Evolutionary conservation across 352 stramenopile genomes (phyloP), one percentile per base, ranked within the genome.

Genomic region (Elongisporangium prolatum): DNA sequence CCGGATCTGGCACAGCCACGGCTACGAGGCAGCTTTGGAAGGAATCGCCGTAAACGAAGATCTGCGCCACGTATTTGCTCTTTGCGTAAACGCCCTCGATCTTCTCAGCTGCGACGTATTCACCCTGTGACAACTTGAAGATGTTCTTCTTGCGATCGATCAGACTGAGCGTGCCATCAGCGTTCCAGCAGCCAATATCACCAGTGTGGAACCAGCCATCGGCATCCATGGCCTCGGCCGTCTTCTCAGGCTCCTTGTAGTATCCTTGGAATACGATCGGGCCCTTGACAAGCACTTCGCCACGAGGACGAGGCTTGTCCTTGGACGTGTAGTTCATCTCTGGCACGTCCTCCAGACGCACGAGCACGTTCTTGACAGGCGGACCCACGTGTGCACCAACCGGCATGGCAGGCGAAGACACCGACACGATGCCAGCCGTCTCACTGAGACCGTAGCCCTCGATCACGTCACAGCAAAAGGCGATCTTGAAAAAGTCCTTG

Each of bases 381-480:
- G 80, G 78, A 48, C 96, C 95, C 0, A 98, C 94, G 77, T 99
- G 93, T 14, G 93, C 88, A n/a, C 81, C 81, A 14, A 61, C 63
- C 1, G 69, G 63, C 50, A 82, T 75, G 11, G 75, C 64, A 2
- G 67, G 34, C 0, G 59, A 61, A 2, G 75, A 80, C n/a, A 98
- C 63, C 1, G 91, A 93, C 3, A 85, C 76, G n/a, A 75, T 78
- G 8, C 85, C 90, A 20, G 81, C 72, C 48, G 88, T 95, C 69
- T 99, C 96, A 1, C 91, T 99, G 63, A 98, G 80, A 10, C 94
- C 96, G 63, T 98, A 98, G 49, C 95, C 95, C 67, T 98, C 89
- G 7, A 97, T 68, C 1, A 98, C 86, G 1, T 80, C 75, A 24
- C 86, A 82, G 53, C 83, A 91, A 52, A 98, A 84, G 28, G 97